Conservation (phyloP, 805 yeast species). For the Nakazawaea ambrosiae region DNA sequence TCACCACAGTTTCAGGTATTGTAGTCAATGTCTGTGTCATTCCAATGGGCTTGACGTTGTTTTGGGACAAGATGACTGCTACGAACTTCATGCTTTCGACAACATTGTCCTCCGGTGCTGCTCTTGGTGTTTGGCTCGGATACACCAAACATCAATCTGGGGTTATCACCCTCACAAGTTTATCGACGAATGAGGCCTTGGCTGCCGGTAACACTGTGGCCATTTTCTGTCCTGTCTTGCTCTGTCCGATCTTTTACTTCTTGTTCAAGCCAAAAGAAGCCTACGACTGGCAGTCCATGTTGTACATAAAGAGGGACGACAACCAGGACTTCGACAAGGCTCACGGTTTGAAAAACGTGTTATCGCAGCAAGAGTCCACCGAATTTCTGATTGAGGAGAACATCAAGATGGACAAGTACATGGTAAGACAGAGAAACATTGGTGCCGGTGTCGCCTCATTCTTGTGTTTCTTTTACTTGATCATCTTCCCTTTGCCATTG, state of each 20-base stretch:
- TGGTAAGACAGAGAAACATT: slow-evolving; percentile 20
- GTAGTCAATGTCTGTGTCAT: slow-evolving; percentile 50
- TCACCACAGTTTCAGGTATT: slow-evolving; percentile 45
- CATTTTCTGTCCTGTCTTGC: slow-evolving; percentile 38
- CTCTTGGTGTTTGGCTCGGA: slow-evolving; percentile 35
- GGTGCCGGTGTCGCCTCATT: slow-evolving; percentile 20
- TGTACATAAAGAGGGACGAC: slow-evolving; percentile 34
- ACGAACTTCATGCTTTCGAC: slow-evolving; percentile 40
- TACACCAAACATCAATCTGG: slow-evolving; percentile 26
- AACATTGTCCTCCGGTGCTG: slow-evolving; percentile 36
- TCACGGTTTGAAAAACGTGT: slow-evolving; percentile 22
- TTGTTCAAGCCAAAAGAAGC: slow-evolving; percentile 36
- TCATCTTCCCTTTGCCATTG: slow-evolving; percentile 31
- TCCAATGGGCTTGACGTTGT: slow-evolving; percentile 40
- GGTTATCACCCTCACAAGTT: slow-evolving; percentile 20
- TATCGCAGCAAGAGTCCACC: slow-evolving; percentile 23
- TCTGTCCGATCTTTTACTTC: slow-evolving; percentile 38
- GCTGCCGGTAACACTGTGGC: slow-evolving; percentile 55
- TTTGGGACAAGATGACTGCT: slow-evolving; percentile 37
- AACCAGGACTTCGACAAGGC: slow-evolving; percentile 27
- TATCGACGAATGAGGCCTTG: slow-evolving; percentile 46
- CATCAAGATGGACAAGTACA: slow-evolving; percentile 15
- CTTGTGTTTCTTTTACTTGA: slow-evolving; percentile 23
- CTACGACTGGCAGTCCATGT: slow-evolving; percentile 46
- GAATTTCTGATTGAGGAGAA: slow-evolving; percentile 19